A percentile compares a stretch with the other conserved stretches of the same genome.
phyloP scores from a whole-genome alignment of 2,329 filamentous ascomycete species.

The Grosmannia clavigera region DNA sequence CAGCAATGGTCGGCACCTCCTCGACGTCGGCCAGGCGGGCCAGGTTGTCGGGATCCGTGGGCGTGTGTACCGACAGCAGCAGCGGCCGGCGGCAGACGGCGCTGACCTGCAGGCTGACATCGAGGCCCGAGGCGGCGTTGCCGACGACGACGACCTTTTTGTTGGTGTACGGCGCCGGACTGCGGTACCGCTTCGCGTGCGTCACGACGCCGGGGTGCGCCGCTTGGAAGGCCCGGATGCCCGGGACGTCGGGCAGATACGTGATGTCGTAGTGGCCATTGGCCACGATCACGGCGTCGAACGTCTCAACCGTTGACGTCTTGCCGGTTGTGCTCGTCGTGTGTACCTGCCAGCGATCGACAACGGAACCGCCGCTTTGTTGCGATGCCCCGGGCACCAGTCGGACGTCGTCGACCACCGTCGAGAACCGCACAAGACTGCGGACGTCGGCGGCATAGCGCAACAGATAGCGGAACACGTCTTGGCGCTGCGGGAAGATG shows the following conservation, averaged over 20 bases:
- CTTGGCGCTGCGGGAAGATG: slow-evolving; percentile 61
- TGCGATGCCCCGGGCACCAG: slow-evolving; percentile 13
- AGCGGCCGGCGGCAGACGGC: slow-evolving; percentile 45
- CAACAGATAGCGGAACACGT: slow-evolving; percentile 62
- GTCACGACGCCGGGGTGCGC: slow-evolving; percentile 48
- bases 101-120: slow-evolving; percentile 69
- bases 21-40: slow-evolving; percentile 29
- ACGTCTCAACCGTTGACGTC: slow-evolving; percentile 27
- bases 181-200: slow-evolving; percentile 73
- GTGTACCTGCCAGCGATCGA: slow-evolving; percentile 49
- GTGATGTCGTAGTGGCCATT: slow-evolving; percentile 64
- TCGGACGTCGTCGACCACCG: slow-evolving; percentile 52
- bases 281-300: slow-evolving; percentile 65
- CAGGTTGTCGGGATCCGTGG: slow-evolving; percentile 31
- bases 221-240: slow-evolving; percentile 46
- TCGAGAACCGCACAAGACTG: slow-evolving; percentile 55
- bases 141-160: slow-evolving; percentile 78
- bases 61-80: slow-evolving; percentile 49
- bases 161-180: slow-evolving; percentile 44
- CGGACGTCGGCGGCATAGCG: slow-evolving; percentile 57
- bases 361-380: slow-evolving; percentile 6
- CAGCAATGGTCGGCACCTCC: slow-evolving; percentile 46
- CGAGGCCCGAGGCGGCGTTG: slow-evolving; percentile 71
- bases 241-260: slow-evolving; percentile 50
- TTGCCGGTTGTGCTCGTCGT: slow-evolving; percentile 25